Evolutionary conservation across 73 alveolate species (phyloP).

Genomic region (Halteria grandinella): DNA sequence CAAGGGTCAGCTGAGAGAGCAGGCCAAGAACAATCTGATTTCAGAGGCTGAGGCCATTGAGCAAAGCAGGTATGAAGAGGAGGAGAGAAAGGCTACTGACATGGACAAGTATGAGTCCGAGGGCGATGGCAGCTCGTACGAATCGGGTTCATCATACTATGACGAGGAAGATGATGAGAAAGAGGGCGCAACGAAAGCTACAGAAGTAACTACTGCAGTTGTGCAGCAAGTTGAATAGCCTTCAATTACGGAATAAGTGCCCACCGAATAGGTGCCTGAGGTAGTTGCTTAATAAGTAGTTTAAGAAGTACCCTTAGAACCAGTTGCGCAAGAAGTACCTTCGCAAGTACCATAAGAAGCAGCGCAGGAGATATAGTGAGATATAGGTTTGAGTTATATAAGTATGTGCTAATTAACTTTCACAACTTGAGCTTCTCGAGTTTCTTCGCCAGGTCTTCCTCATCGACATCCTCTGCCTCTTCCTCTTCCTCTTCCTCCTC

Average conservation of each 20-base stretch:
- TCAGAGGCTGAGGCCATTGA: background rate
- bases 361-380: too few species aligned
- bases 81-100: conserved; percentile 12
- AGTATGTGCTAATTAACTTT: too few species aligned
- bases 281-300: too few species aligned
- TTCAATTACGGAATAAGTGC: too few species aligned
- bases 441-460: conserved; percentile 45
- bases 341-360: too few species aligned
- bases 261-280: too few species aligned
- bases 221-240: too few species aligned
- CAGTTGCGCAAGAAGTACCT: too few species aligned
- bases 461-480: conserved; percentile 60
- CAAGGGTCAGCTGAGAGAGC: background rate
- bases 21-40: background rate
- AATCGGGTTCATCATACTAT: conserved; percentile 28
- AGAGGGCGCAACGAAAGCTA: background rate
- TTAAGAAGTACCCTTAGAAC: too few species aligned
- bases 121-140: background rate
- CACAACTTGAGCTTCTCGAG: conserved; percentile 35
- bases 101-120: background rate
- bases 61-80: background rate
- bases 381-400: too few species aligned
- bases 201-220: too few species aligned
- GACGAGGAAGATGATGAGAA: conserved; percentile 33
- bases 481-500: conserved; percentile 76